These are phyloP conservation scores for Alternaria dauci DNA, from an alignment of 2,329 filamentous ascomycete species.

Conservation along the genomic window DNA sequence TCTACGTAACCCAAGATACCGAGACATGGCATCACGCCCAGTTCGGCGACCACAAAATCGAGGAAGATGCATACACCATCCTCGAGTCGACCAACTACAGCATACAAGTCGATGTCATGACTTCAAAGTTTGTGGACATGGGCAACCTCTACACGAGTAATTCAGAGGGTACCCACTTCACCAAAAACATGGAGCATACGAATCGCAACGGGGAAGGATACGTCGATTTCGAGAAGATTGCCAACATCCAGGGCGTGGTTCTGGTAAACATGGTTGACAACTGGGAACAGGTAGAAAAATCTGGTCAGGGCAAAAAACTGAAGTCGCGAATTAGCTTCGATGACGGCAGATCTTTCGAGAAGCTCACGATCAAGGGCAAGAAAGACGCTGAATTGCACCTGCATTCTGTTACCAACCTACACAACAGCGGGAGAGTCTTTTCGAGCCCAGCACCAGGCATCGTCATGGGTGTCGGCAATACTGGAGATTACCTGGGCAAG, in stretches of 20 bases:
- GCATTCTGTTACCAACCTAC: conserved; percentile 87
- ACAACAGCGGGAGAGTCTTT: conserved; percentile 85
- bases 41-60: conserved; percentile 84
- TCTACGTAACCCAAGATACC: conserved; percentile 88
- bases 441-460: conserved; percentile 93
- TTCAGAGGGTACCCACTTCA: conserved; percentile 96
- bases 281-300: conserved; percentile 72
- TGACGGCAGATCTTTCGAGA: conserved; percentile 85
- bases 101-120: conserved; percentile 94
- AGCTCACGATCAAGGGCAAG: conserved; percentile 71
- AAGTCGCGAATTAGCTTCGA: conserved; percentile 91
- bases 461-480: conserved; percentile 94
- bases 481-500: conserved; percentile 73
- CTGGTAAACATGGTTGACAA: conserved; percentile 91
- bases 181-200: conserved; percentile 87
- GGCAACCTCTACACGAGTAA: conserved; percentile 94
- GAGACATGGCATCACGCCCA: conserved; percentile 89
- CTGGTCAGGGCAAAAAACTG: conserved; percentile 69
- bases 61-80: conserved; percentile 88
- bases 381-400: conserved; percentile 77
- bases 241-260: conserved; percentile 89
- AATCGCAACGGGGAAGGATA: conserved; percentile 79
- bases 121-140: conserved; percentile 72
- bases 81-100: conserved; percentile 97
- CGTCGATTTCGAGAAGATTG: conserved; percentile 95